A percentile compares a stretch with the other conserved stretches of the same genome.
These are phyloP conservation scores for Cladosporium colombiae DNA, from an alignment of 2,329 filamentous ascomycete genomes.

Conservation along the genomic window DNA sequence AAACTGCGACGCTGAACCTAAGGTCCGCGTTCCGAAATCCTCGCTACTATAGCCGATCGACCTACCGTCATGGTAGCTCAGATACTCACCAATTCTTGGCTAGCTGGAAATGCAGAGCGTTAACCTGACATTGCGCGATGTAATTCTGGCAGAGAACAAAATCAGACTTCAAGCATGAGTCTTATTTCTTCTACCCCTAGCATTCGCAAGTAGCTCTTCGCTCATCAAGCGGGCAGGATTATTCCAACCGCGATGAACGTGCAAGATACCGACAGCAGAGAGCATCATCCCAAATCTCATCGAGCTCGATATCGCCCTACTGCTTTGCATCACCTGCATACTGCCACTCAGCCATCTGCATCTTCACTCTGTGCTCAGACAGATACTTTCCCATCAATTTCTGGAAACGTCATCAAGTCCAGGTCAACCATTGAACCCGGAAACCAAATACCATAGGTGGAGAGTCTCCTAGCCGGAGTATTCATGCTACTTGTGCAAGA, in stretches of 20 bases:
- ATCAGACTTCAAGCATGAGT: no score
- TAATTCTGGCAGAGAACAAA: not conserved
- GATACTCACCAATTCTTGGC: not conserved
- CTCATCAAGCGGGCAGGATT: no score
- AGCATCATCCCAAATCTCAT: not conserved
- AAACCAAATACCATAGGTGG: not conserved
- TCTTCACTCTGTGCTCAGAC: not conserved
- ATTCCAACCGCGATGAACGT: no score
- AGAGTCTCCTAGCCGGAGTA: not conserved
- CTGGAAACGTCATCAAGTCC: fast-evolving
- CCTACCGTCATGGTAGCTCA: not conserved
- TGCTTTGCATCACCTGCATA: not conserved
- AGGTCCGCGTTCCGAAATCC: not conserved
- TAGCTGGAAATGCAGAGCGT: not conserved
- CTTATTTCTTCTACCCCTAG: no score
- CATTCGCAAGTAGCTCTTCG: no score
- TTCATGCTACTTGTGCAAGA: not conserved
- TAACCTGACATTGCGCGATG: not conserved
- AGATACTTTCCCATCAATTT: not conserved
- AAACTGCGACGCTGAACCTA: not conserved
- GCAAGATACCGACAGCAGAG: not conserved
- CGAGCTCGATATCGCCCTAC: not conserved
- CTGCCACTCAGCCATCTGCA: not conserved
- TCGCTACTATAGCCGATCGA: not conserved
- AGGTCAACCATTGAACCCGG: not conserved